phyloP scores from a whole-genome alignment of 2,329 filamentous ascomycete species.

The Clarireedia paspali region DNA sequence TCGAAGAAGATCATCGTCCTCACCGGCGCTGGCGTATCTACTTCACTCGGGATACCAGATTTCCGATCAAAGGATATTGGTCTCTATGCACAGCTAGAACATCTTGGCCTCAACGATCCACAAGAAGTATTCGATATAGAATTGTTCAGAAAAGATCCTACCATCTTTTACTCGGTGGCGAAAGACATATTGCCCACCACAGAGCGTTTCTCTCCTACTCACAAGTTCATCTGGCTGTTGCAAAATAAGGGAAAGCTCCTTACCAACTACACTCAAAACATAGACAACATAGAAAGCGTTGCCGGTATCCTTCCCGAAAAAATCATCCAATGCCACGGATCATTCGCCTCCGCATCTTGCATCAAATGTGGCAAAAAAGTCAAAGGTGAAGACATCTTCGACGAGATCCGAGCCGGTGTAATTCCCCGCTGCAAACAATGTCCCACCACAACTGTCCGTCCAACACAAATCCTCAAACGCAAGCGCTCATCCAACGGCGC shows the following conservation, averaged over 20 bases:
- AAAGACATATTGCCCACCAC: conserved; percentile 81
- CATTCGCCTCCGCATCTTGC: conserved; percentile 87
- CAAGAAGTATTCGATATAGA: conserved; percentile 94
- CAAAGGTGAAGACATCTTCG: conserved; percentile 68
- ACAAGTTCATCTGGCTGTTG: conserved; percentile 85
- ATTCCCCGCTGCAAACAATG: conserved; percentile 76
- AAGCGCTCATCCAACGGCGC: conserved; percentile 46
- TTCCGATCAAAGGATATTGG: conserved; percentile 91
- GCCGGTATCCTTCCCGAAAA: conserved; percentile 77
- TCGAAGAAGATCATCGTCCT: conserved; percentile 84
- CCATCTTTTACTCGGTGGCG: conserved; percentile 84
- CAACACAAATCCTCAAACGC: conserved; percentile 47
- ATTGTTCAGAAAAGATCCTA: conserved; percentile 78
- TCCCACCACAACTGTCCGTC: conserved; percentile 39
- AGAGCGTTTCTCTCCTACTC: conserved; percentile 79
- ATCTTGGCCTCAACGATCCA: conserved; percentile 69
- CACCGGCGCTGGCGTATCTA: conserved; percentile 94
- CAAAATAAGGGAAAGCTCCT: conserved; percentile 83
- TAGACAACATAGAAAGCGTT: conserved; percentile 87
- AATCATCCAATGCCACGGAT: conserved; percentile 92
- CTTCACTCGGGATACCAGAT: conserved; percentile 91
- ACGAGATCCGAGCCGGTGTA: conserved; percentile 65
- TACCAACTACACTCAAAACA: conserved; percentile 98
- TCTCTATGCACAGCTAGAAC: conserved; percentile 77
- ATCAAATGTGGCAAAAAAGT: conserved; percentile 72